Evolutionary conservation across 306 rosid genomes (phyloP).

Genomic region (Astragalus membranaceus): DNA sequence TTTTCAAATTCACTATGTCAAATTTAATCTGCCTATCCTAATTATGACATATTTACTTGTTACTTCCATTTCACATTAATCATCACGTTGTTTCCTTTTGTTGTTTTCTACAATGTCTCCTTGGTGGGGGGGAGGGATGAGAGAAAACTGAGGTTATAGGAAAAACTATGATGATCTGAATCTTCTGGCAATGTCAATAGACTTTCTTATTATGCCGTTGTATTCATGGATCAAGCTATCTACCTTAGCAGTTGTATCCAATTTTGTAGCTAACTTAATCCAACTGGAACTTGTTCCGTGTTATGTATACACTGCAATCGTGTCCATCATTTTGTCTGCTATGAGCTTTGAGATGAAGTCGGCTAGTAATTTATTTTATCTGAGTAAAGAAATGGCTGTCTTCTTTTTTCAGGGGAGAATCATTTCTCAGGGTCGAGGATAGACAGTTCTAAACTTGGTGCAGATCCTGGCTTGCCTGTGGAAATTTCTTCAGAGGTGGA

Average conservation of each 20-base stretch:
- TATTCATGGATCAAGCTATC: background rate
- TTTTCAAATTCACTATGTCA: background rate
- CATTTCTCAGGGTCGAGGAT: conserved; percentile 63
- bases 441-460: conserved; percentile 74
- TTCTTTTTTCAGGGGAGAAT: conserved; percentile 53
- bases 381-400: background rate
- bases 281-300: background rate
- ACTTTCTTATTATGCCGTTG: background rate
- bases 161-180: background rate
- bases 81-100: background rate
- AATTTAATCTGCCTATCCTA: background rate
- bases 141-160: background rate
- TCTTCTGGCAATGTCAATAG: background rate
- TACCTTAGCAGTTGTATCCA: background rate
- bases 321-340: background rate
- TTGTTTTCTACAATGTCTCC: background rate
- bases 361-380: background rate
- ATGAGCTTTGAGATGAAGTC: background rate
- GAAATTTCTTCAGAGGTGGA: conserved; percentile 47
- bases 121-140: background rate
- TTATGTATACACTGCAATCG: background rate
- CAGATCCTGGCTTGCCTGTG: conserved; percentile 74
- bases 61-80: background rate
- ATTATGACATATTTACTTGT: background rate
- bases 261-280: background rate